Evolutionary conservation across 805 yeast genomes (phyloP).

Genomic region (Danielia oregonensis): DNA sequence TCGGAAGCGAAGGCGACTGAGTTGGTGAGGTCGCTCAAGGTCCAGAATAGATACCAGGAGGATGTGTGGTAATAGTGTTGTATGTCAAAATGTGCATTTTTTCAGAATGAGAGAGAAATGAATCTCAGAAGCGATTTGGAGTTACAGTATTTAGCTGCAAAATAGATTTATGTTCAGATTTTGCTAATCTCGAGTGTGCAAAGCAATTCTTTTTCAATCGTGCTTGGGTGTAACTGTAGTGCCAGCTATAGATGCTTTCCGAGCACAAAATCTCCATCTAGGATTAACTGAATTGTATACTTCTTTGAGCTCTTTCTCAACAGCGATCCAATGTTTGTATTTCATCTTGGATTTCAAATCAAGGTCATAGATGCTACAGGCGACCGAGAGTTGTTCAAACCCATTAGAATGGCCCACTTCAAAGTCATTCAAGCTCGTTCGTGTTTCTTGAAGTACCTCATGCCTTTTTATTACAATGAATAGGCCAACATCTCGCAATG

Average conservation of each 20-base stretch:
- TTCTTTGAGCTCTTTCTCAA: slow-evolving; percentile 35
- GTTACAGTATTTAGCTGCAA: too few species aligned
- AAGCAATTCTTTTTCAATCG: too few species aligned
- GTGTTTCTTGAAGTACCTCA: slow-evolving; percentile 8
- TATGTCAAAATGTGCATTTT: too few species aligned
- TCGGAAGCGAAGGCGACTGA: slow-evolving; percentile 68
- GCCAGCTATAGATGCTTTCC: too few species aligned
- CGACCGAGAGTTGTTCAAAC: slow-evolving; percentile 25
- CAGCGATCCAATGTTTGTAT: slow-evolving; percentile 42
- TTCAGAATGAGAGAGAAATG: too few species aligned
- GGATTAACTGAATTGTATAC: slow-evolving; percentile 30
- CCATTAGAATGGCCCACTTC: slow-evolving; percentile 18
- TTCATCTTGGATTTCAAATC: slow-evolving; percentile 45
- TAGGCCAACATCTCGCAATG: slow-evolving; percentile 55
- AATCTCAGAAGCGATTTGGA: too few species aligned
- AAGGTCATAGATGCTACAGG: slow-evolving; percentile 43
- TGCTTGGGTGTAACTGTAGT: too few species aligned
- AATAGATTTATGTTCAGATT: too few species aligned
- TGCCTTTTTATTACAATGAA: slow-evolving; percentile 38
- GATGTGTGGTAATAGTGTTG: slow-evolving; percentile 76
- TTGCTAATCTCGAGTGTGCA: too few species aligned
- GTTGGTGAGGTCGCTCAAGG: slow-evolving; percentile 71
- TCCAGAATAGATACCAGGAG: slow-evolving; percentile 89
- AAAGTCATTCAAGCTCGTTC: slow-evolving; percentile 18
- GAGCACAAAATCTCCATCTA: too few species aligned